Base-by-base conservation (phyloP, 805 yeast genomes). In the Metschnikowia corniflorae region DNA sequence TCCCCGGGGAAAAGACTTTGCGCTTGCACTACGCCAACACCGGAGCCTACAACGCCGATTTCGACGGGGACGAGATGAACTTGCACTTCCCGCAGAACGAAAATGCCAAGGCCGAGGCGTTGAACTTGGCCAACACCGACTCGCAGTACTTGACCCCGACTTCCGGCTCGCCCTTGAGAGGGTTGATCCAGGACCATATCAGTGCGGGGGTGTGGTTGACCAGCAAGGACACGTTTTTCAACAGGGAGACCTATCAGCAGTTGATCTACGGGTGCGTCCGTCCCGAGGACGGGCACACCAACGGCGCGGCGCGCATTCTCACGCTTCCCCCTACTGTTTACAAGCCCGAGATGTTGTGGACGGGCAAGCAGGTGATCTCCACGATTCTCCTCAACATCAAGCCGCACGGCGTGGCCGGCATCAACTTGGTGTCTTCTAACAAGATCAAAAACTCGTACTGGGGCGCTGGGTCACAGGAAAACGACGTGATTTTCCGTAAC, bases 1-100 rank as follows among this genome's bases (percentile, higher is more conserved):
- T 93, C 51, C 98, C 97, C 4, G 95, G 96, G 42, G 98, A 93
- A 60, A 93, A 93, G 71, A 94, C 98, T 4, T 71, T 93, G 53
- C 79, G 99, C 58, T 71, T 93, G 63, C 99, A 93, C 63, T 93
- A 93, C 64, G 99, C 99, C 54, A 93, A 93, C 65, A 93, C 98
- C 29, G 97, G 97, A 67, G 97, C 98, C 29, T 93, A 91, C 67
- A 91, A 91, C 62, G 97, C 97, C 26, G 98, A 91, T 76, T 91
- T 93, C 55, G 98, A 91, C 67, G 98, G 98, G 73, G 98, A 91
- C 66, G 98, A 91, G 71, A 91, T 91, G 98, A 91, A 91, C 62
- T 84, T 91, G 96, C 98, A 91, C 68, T 91, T 91, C 73, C 98
- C 98, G 18, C 98, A 91, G 69, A 88, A 86, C 63, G 97, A 91